phyloP scores from a whole-genome alignment of 2,329 filamentous ascomycete genomes.

The Ophiostoma triangulosporum region DNA sequence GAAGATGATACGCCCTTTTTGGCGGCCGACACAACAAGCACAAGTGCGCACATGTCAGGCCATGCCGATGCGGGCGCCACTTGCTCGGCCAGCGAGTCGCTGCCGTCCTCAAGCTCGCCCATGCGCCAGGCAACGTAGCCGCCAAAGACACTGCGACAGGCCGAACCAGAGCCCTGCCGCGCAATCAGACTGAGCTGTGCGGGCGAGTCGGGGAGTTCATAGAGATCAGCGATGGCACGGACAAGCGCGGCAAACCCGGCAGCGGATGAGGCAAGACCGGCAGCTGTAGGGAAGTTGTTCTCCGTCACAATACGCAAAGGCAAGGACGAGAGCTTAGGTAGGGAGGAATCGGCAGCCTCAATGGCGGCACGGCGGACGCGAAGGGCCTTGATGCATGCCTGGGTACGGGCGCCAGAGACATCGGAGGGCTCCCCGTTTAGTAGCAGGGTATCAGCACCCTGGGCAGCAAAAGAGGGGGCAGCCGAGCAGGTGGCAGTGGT shows the following conservation, averaged over 20 bases:
- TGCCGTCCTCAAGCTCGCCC: conserved; percentile 62
- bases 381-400: conserved; percentile 83
- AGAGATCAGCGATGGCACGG: conserved; percentile 81
- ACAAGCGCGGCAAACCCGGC: conserved; percentile 60
- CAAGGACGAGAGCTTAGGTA: conserved; percentile 69
- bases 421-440: conserved; percentile 78
- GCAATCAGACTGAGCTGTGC: conserved; percentile 80
- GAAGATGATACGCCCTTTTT: conserved; percentile 95
- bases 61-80: conserved; percentile 83
- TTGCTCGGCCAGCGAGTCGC: conserved; percentile 76
- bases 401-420: conserved; percentile 76
- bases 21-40: conserved; percentile 81
- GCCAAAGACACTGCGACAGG: conserved; percentile 84
- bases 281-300: conserved; percentile 98
- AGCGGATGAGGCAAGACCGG: conserved; percentile 65
- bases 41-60: conserved; percentile 85
- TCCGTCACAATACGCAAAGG: conserved; percentile 80
- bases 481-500: conserved; percentile 87
- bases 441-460: conserved; percentile 53
- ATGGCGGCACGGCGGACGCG: conserved; percentile 62
- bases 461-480: conserved; percentile 36
- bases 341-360: conserved; percentile 55
- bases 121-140: conserved; percentile 93
- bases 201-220: conserved; percentile 67
- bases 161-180: conserved; percentile 85